Evolutionary conservation across 257 asterid species (phyloP), one percentile per base, ranked within the genome.

Genomic region (Knoxia roxburghii): DNA sequence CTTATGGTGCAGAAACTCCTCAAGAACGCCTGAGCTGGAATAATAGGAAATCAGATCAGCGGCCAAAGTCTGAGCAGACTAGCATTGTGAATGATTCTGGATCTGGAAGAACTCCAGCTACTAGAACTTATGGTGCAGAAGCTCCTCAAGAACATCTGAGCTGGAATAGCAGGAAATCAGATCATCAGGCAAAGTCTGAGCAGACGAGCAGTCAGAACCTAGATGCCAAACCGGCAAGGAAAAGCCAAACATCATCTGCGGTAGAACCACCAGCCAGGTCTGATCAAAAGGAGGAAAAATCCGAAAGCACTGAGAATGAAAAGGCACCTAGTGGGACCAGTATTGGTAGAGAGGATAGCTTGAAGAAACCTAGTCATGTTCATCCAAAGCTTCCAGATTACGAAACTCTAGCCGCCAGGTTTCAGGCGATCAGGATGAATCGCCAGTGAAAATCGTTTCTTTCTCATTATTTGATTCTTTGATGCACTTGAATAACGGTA

Each of bases 311-410:
- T 41, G 76, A 62, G 21, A 73, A 27, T 40, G 37, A 41, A 45
- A 61, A 60, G 74, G 54, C 68, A 37, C n/a, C 62, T 13, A 58
- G 65, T 71, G 79, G 64, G 67, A 69, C 76, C 64, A 48, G 69
- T 21, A 64, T 78, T 33, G 61, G 50, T 37, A 76, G 86, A 41
- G 82, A 64, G 72, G 87, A 85, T 24, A 61, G 71, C 69, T 32
- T 71, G 35, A 82, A 79, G 80, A 83, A 79, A 72, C 87, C 95
- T 53, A 85, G 95, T 57, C 96, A 91, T 71, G 95, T 89, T 75
- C 98, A 91, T 79, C 95, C 97, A 55, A 91, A 91, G 68, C 96
- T 91, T 58, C 96, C 97, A 32, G 97, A 91, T 61, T 88, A 84
- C 73, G 96, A 91, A 64, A 62, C 82, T 40, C 68, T 89, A 18